Evolutionary conservation across 2,329 filamentous ascomycete genomes (phyloP).

Genomic region (Penicillium sp.): DNA sequence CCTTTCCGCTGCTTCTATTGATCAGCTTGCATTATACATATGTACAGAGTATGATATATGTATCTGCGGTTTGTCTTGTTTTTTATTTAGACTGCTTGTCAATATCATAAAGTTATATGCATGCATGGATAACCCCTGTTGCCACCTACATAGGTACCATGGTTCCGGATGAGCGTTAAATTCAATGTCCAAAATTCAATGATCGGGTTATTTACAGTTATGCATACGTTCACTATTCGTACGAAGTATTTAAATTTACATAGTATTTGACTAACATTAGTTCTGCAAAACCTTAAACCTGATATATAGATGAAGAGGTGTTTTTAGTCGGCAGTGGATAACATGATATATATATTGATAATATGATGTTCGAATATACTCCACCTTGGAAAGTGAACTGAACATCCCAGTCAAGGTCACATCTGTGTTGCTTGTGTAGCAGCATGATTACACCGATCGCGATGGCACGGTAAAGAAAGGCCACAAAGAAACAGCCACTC

Average conservation of each 20-base stretch:
- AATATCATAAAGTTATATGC: neutral
- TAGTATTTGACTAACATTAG: neutral
- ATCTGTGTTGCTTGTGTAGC: neutral
- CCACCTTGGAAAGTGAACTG: neutral
- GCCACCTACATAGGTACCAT: neutral
- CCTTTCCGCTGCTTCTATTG: neutral
- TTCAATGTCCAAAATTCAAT: conserved; percentile 5
- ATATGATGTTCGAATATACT: neutral
- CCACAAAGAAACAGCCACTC: neutral
- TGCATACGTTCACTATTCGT: too few species aligned
- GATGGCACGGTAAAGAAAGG: neutral
- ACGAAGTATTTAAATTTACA: neutral
- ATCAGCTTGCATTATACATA: neutral
- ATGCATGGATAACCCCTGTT: neutral
- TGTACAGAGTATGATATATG: neutral
- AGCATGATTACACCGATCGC: neutral
- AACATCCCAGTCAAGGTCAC: neutral
- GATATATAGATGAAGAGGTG: neutral
- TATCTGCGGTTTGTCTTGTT: neutral
- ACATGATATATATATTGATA: too few species aligned
- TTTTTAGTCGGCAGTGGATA: neutral
- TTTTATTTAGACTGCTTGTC: neutral
- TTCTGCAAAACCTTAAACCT: neutral
- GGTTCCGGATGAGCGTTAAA: conserved; percentile 7
- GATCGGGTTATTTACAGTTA: neutral